Evolutionary conservation across 768 basidiomycete species (phyloP), one percentile per base, ranked within the genome.

Genomic region (Russula sp.): DNA sequence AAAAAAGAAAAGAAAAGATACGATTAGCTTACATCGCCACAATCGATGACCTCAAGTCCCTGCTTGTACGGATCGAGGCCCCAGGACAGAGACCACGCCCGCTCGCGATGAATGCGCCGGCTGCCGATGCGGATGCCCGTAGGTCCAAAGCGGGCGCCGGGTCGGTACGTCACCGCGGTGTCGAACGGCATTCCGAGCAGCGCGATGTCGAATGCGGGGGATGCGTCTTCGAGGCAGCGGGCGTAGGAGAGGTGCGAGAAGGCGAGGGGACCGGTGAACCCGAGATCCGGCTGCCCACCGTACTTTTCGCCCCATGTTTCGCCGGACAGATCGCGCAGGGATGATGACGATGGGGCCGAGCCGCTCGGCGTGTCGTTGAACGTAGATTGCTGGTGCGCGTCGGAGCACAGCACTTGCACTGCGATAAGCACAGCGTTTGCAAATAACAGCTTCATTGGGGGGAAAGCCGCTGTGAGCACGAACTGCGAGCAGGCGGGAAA

Each of bases 141-240:
- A 1, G 92, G 92, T 8, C 93, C 93, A 75, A 95, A 95, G 9
- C 93, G 83, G 13, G 92, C 92, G 5, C 91, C 92, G 1, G 78
- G 75, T 5, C 79, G 74, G 69, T 77, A 81, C 1, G 77, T 71
- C 35, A 75, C 79, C 67, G 77, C 80, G 0, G 88, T 91, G 68
- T 91, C 88, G 68, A 91, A 90, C 0, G 89, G 89, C 77, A 89
- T 83, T 8, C 89, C 92, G 6, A 95, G 74, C 42, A 95, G 72
- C 1, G 89, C 91, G 57, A 95, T 84, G 72, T 94, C 89, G 68
- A 88, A 88, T 3, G 68, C 67, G 14, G 74, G 70, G 16, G 69
- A 70, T 55, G 78, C 77, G 65, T 87, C 78, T 64, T 89, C 85
- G 44, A 93, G 77, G 70, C 91, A 93, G 42, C 82, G 81, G 8